Base-by-base conservation (phyloP, 306 rosid genomes). In the Cicer cuneatum region DNA sequence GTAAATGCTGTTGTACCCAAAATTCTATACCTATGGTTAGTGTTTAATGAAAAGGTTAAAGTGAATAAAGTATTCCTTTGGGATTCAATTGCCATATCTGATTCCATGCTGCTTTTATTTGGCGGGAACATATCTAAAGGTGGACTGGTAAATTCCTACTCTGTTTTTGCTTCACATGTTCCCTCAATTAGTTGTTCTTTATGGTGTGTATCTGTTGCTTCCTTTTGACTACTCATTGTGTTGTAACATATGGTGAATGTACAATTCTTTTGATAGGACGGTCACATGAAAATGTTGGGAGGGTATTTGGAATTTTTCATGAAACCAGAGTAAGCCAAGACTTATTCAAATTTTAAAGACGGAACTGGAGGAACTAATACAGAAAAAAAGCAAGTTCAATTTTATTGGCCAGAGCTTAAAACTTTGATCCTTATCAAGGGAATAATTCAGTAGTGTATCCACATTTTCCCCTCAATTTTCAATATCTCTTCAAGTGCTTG, bases 301-400 rank as follows among this genome's bases (percentile, higher is more conserved):
- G 99, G 99, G 33, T 95, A 89, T 80, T 77, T 94, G 69, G 97
- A 91, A 59, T 92, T 94, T 81, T 94, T 92, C 86, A 94, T 94
- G 97, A 86, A 86, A 73, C 96, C 99, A 63, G 77, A 78, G 68
- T 78, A 90, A 79, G 93, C 97, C 42, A 82, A 87, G 40, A 92
- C 90, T 24, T 92, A 88, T 79, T 53, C 89, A n/a, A 58, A 73
- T 61, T 68, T 81, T 94, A 72, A 94, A 90, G 88, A 63, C 49
- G 69, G 99, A 90, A 81, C 78, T 90, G 69, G 97, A 90, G 38
- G 93, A 90, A 70, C 66, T 94, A 65, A 85, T 92, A 76, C 97
- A 87, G 75, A n/a, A 82, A 66, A 79, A 90, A 95, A 82, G 99
- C 87, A 77, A 78, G 85, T 81, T 15, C 64, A 76, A 56, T 29